phyloP scores from a whole-genome alignment of 2,329 filamentous ascomycete species.

The Tolypocladium nubicola region DNA sequence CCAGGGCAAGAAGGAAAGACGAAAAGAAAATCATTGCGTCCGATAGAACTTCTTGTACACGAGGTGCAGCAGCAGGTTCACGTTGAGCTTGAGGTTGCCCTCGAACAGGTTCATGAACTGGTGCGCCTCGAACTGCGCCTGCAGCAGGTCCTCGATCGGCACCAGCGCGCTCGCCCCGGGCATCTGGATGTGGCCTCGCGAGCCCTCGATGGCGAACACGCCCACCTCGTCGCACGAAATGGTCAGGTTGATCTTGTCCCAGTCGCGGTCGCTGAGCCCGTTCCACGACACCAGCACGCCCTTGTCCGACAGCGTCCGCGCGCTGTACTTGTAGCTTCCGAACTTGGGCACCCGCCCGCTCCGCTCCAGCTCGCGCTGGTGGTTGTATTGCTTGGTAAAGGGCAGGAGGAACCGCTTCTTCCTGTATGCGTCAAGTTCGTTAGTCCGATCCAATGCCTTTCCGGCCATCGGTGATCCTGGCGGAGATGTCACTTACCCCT shows the following conservation, averaged over 20 bases:
- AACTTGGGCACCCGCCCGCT: slow-evolving; percentile 93
- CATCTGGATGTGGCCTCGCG: slow-evolving; percentile 86
- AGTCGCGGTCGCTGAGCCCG: slow-evolving; percentile 72
- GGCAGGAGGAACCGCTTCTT: slow-evolving; percentile 91
- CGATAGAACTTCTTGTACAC: slow-evolving; percentile 98
- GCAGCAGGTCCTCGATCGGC: slow-evolving; percentile 83
- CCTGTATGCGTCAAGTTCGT: slow-evolving; percentile 25
- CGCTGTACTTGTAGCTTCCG: slow-evolving; percentile 94
- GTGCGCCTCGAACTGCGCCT: slow-evolving; percentile 94
- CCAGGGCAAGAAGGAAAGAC: background rate
- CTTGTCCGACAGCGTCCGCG: slow-evolving; percentile 79
- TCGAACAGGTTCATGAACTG: slow-evolving; percentile 96
- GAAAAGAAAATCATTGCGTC: slow-evolving; percentile 38
- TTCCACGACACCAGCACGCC: slow-evolving; percentile 90
- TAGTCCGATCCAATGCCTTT: background rate
- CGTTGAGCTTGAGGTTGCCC: slow-evolving; percentile 75
- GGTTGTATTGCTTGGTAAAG: slow-evolving; percentile 98
- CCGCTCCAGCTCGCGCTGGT: slow-evolving; percentile 89
- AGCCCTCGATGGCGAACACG: slow-evolving; percentile 86
- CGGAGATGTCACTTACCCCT: slow-evolving; percentile 49
- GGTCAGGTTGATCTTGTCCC: slow-evolving; percentile 87
- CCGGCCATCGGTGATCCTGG: background rate
- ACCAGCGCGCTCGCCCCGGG: slow-evolving; percentile 84
- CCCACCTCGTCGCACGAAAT: slow-evolving; percentile 92
- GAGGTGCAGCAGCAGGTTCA: slow-evolving; percentile 92